These are phyloP conservation scores for Tulasnella sp. DNA, from an alignment of 768 basidiomycete genomes.

Conservation along the genomic window DNA sequence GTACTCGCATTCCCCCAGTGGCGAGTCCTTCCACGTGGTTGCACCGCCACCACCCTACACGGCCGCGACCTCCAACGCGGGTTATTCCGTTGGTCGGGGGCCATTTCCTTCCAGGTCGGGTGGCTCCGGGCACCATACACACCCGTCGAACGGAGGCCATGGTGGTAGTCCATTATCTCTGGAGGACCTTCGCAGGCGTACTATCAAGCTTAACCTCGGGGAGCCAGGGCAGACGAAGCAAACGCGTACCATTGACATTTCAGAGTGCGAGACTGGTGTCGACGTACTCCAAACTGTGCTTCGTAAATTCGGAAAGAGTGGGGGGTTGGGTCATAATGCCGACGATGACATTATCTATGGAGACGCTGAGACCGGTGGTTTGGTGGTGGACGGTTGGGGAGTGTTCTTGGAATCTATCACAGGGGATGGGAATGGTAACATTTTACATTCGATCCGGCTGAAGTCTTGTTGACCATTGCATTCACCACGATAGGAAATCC, in stretches of 20 bases:
- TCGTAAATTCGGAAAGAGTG: slow-evolving; percentile 71
- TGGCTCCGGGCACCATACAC: slow-evolving; percentile 31
- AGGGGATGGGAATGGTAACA: slow-evolving; percentile 31
- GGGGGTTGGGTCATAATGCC: slow-evolving; percentile 14
- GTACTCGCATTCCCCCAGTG: background rate
- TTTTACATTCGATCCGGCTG: slow-evolving; percentile 8
- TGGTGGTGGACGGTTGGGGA: slow-evolving; percentile 83
- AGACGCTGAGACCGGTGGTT: slow-evolving; percentile 59
- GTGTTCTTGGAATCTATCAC: slow-evolving; percentile 57
- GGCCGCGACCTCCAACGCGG: slow-evolving; percentile 22
- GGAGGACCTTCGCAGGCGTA: slow-evolving; percentile 68
- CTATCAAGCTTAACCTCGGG: slow-evolving; percentile 78
- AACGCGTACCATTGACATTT: slow-evolving; percentile 59
- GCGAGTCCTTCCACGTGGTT: background rate
- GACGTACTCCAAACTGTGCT: slow-evolving; percentile 83
- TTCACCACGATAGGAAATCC: slow-evolving; percentile 47
- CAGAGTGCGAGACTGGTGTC: slow-evolving; percentile 64
- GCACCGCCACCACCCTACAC: background rate
- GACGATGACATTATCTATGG: slow-evolving; percentile 39
- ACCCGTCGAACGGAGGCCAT: slow-evolving; percentile 1
- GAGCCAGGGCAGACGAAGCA: slow-evolving; percentile 56
- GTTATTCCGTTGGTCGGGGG: slow-evolving; percentile 48
- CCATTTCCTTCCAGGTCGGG: slow-evolving; percentile 39
- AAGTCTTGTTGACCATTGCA: background rate
- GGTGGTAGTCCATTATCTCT: slow-evolving; percentile 36